Percentiles rank a stretch among this genome's conserved stretches.
phyloP scores from a whole-genome alignment of 2,329 filamentous ascomycete genomes.

The Trichoderma simmonsii region DNA sequence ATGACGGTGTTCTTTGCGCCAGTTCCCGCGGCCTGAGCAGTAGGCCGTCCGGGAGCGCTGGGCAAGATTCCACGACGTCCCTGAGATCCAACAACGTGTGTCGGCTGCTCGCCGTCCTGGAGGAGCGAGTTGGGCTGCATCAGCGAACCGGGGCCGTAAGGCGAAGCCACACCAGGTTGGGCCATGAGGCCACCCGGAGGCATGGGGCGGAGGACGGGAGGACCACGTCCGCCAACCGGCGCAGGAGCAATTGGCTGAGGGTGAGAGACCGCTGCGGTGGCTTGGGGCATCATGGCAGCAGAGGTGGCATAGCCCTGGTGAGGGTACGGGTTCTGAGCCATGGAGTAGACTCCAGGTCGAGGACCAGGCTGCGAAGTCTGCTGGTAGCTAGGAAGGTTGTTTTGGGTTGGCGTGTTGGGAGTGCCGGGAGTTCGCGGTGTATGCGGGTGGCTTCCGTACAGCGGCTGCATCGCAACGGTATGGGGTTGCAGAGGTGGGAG shows the following conservation, averaged over 20 bases:
- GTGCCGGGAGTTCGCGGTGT: slow-evolving; percentile 62
- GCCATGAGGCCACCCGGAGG: slow-evolving; percentile 63
- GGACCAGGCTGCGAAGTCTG: slow-evolving; percentile 47
- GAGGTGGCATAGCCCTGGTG: slow-evolving; percentile 56
- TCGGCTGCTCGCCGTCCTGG: slow-evolving; percentile 63
- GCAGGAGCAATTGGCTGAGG: slow-evolving; percentile 75
- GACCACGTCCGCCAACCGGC: slow-evolving; percentile 54
- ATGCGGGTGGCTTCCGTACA: slow-evolving; percentile 58
- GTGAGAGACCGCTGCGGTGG: slow-evolving; percentile 64
- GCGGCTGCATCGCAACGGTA: slow-evolving; percentile 40
- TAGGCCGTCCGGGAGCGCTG: slow-evolving; percentile 80
- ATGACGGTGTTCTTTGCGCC: slow-evolving; percentile 77
- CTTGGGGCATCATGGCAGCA: slow-evolving; percentile 62
- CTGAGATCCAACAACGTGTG: slow-evolving; percentile 92
- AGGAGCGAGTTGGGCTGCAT: slow-evolving; percentile 57
- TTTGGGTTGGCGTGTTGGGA: slow-evolving; percentile 58
- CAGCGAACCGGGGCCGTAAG: slow-evolving; percentile 57
- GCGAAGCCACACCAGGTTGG: slow-evolving; percentile 54
- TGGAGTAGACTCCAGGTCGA: slow-evolving; percentile 50
- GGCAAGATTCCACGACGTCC: slow-evolving; percentile 88
- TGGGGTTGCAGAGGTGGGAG: slow-evolving; percentile 54
- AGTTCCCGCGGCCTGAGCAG: slow-evolving; percentile 68
- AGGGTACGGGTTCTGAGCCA: slow-evolving; percentile 56
- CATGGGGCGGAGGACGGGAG: slow-evolving; percentile 66
- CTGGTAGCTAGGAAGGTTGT: slow-evolving; percentile 53